phyloP scores from a whole-genome alignment of 352 stramenopile species.

The Phytopythium cucurbitacearum region DNA sequence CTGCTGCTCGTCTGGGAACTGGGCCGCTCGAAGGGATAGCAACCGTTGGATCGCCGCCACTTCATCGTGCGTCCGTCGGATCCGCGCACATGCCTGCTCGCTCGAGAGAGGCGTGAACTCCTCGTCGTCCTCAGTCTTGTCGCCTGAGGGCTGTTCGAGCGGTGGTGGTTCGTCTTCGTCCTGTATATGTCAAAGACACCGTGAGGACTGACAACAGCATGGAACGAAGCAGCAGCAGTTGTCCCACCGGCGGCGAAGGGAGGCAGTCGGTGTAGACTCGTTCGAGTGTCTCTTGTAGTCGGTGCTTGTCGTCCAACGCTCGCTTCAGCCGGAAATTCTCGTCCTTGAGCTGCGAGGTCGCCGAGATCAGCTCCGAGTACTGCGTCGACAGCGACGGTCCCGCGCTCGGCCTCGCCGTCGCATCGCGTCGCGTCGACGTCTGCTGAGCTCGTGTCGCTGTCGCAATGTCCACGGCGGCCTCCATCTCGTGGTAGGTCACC shows the following conservation, averaged over 20 bases:
- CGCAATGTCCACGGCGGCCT: background rate
- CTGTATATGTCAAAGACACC: too few species aligned
- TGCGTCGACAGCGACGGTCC: slow-evolving; percentile 4
- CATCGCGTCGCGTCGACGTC: background rate
- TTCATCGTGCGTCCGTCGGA: slow-evolving; percentile 17
- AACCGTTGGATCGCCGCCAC: slow-evolving; percentile 23
- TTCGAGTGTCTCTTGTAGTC: slow-evolving; percentile 44
- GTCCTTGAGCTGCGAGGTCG: slow-evolving; percentile 30
- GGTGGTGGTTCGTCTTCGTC: too few species aligned
- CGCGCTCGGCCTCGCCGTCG: too few species aligned
- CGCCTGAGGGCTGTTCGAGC: slow-evolving; percentile 4
- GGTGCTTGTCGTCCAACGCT: slow-evolving; percentile 40
- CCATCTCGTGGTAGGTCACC: slow-evolving; percentile 18
- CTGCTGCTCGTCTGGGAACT: slow-evolving; percentile 10
- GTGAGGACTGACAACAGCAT: too few species aligned
- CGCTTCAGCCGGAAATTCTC: slow-evolving; percentile 39
- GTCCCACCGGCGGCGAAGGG: slow-evolving; percentile 9
- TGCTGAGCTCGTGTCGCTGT: background rate
- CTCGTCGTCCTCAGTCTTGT: slow-evolving; percentile 11
- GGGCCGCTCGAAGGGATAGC: slow-evolving; percentile 9
- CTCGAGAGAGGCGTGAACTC: slow-evolving; percentile 19
- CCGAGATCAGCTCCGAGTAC: slow-evolving; percentile 33
- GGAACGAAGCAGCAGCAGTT: background rate
- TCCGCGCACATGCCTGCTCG: slow-evolving; percentile 13
- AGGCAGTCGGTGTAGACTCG: slow-evolving; percentile 31